Evolutionary conservation across 176 grass and related monocot genomes (phyloP).

Genomic region (Oryza punctata): DNA sequence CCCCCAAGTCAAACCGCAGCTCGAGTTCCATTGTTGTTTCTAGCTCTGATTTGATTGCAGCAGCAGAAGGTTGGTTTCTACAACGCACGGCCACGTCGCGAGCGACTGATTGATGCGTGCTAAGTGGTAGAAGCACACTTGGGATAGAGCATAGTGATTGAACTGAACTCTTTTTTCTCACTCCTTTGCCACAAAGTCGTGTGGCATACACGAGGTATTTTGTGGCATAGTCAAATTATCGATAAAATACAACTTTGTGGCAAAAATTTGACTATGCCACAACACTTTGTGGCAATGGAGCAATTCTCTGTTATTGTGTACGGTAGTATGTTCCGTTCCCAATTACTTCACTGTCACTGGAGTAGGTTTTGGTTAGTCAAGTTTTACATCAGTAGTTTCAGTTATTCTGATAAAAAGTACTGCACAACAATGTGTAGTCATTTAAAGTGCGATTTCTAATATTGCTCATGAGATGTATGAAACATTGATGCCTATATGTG

Average conservation of each 20-base stretch:
- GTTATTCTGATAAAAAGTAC: not conserved
- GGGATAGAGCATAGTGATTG: not conserved
- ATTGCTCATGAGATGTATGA: not conserved
- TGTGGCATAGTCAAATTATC: no score
- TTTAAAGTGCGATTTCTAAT: not conserved
- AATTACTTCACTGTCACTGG: not conserved
- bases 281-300: not conserved
- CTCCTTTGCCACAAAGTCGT: not conserved
- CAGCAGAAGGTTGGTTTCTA: not conserved
- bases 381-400: not conserved
- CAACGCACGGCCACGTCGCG: not conserved
- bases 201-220: not conserved
- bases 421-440: not conserved
- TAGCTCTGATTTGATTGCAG: not conserved
- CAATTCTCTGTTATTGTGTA: no score
- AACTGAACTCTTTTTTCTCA: not conserved
- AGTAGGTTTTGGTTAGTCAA: not conserved
- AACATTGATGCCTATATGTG: not conserved
- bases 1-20: not conserved
- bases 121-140: not conserved
- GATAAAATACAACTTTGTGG: not conserved
- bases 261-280: not conserved
- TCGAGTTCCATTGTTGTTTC: not conserved
- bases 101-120: not conserved
- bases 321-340: not conserved